Conservation (phyloP, 768 basidiomycete genomes). For the Mycena epipterygia region DNA sequence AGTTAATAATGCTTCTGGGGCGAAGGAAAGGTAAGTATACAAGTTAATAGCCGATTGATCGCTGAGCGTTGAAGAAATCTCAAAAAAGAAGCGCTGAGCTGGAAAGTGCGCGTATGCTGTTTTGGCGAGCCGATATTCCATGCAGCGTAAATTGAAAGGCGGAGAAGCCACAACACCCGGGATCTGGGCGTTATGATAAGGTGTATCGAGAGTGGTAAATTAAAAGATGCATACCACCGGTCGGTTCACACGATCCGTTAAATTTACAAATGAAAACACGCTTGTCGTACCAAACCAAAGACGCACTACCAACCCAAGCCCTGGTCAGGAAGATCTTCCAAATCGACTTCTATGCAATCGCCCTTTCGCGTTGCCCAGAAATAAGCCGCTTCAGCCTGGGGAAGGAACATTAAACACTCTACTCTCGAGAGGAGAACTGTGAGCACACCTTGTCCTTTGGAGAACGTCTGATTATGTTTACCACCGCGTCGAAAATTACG, state of each 20-base stretch:
- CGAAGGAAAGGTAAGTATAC: conserved; percentile 7
- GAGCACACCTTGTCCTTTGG: conserved; percentile 17
- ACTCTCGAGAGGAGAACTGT: neutral
- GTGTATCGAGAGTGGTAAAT: neutral
- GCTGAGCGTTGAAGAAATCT: neutral
- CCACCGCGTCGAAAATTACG: conserved; percentile 2
- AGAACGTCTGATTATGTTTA: conserved; percentile 9
- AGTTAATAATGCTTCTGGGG: neutral
- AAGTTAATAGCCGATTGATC: conserved; percentile 12
- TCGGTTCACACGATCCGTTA: neutral
- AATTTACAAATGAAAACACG: neutral
- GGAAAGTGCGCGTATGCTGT: neutral
- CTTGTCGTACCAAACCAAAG: neutral
- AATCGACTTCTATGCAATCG: conserved; percentile 32
- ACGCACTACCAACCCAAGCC: conserved; percentile 23
- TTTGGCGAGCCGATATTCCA: neutral
- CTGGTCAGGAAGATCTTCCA: conserved; percentile 32
- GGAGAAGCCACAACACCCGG: neutral
- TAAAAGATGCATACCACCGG: conserved; percentile 11
- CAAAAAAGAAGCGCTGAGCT: neutral
- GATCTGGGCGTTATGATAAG: neutral
- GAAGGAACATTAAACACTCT: neutral
- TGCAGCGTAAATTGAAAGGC: neutral
- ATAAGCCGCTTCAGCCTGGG: conserved; percentile 17
- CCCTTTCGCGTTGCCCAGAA: conserved; percentile 31